These are phyloP conservation scores for Elsinoe perseae DNA, from an alignment of 2,329 filamentous ascomycete genomes.

Conservation along the genomic window DNA sequence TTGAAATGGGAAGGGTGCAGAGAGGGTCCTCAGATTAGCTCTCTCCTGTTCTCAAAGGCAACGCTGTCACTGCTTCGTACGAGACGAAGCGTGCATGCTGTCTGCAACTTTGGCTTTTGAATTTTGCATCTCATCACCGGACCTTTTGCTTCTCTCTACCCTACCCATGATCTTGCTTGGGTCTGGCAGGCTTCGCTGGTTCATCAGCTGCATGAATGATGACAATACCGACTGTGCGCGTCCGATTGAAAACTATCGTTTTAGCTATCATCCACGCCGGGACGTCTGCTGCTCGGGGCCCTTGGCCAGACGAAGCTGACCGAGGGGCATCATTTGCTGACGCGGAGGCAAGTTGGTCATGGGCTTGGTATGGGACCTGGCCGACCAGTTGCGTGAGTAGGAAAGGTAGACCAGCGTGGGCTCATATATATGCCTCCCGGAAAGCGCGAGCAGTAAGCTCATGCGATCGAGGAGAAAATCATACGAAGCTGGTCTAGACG, in stretches of 20 bases:
- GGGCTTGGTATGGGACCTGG: too few relatives aligned
- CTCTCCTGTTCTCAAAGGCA: constrained; percentile 20
- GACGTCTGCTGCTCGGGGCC: constrained; percentile 1
- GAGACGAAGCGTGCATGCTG: constrained; percentile 17
- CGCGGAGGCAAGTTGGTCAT: not conserved
- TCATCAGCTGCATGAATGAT: not conserved
- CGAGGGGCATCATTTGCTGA: not conserved
- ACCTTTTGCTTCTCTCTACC: constrained; percentile 11
- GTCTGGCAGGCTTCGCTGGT: not conserved
- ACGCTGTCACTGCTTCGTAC: constrained; percentile 11
- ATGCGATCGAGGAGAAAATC: not conserved
- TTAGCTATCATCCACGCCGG: constrained; percentile 16
- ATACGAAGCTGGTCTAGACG: not conserved
- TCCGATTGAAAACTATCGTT: constrained; percentile 35
- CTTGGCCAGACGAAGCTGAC: not conserved
- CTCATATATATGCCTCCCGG: not conserved
- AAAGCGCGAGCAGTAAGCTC: not conserved
- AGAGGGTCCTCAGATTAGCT: constrained; percentile 21
- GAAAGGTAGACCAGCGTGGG: not conserved
- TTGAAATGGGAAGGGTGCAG: not conserved
- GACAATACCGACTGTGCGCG: constrained; percentile 28
- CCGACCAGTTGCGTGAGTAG: not conserved
- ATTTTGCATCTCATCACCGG: constrained; percentile 18
- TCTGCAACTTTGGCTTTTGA: constrained; percentile 21
- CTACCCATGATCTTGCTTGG: constrained; percentile 15